Percentiles rank a stretch among this genome's conserved stretches.
Conservation (phyloP, 164 flowering plant species). For the Malania oleifera region DNA sequence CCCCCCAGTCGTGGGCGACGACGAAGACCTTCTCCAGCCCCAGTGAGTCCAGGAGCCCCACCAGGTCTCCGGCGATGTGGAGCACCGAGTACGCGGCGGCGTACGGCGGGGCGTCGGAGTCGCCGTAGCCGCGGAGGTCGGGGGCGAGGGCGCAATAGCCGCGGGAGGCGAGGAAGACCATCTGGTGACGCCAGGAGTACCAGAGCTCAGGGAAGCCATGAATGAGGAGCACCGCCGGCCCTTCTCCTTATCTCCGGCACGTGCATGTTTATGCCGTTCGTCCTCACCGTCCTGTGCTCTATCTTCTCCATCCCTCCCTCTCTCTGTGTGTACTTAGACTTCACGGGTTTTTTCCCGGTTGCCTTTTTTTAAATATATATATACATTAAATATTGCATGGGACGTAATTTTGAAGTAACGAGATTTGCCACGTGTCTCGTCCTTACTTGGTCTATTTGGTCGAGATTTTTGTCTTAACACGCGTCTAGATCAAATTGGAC, state of each 20-base stretch:
- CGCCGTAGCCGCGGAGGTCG: conserved; percentile 78
- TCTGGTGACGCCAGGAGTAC: conserved; percentile 72
- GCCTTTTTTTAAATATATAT: too few relatives aligned
- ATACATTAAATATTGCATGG: too few relatives aligned
- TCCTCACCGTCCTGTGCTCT: conserved; percentile 29
- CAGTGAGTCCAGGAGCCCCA: conserved; percentile 49
- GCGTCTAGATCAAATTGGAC: too few relatives aligned
- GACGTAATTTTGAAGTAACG: too few relatives aligned
- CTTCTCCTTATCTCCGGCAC: conserved; percentile 45
- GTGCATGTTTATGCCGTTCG: conserved; percentile 56
- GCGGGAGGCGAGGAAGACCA: conserved; percentile 37
- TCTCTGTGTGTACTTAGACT: background rate
- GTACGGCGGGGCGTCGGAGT: conserved; percentile 58
- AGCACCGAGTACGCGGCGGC: conserved; percentile 35
- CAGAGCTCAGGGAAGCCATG: conserved; percentile 73
- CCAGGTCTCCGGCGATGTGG: conserved; percentile 66
- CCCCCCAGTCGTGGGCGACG: conserved; percentile 85
- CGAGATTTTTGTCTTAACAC: too few relatives aligned
- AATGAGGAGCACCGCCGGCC: conserved; percentile 50
- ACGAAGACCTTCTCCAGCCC: conserved; percentile 48
- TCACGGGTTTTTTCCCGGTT: too few relatives aligned
- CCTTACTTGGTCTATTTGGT: too few relatives aligned
- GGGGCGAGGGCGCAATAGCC: conserved; percentile 70
- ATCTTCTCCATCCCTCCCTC: conserved; percentile 28
- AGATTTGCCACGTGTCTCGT: too few relatives aligned